These are phyloP conservation scores for Phytophthora aleatoria DNA, from an alignment of 352 stramenopile genomes.

Conservation along the genomic window DNA sequence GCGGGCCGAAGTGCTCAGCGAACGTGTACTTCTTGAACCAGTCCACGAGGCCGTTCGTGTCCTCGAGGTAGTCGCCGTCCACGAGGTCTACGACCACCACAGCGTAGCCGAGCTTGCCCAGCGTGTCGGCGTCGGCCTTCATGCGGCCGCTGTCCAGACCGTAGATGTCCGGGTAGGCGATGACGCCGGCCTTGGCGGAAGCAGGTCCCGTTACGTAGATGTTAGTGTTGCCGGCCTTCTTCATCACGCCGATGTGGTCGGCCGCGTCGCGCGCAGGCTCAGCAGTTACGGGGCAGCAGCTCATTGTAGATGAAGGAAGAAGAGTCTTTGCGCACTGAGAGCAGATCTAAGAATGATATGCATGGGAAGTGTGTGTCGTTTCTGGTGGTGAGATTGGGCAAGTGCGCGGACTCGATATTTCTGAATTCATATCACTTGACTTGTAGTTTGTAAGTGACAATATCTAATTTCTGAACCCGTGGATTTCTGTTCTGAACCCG, in stretches of 20 bases:
- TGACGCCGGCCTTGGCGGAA: conserved; percentile 62
- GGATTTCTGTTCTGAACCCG: conserved; percentile 4
- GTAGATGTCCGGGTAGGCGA: conserved; percentile 81
- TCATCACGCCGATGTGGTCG: conserved; percentile 55
- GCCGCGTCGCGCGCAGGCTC: conserved; percentile 54
- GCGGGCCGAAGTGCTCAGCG: conserved; percentile 45
- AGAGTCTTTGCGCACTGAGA: conserved; percentile 1
- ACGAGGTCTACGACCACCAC: conserved; percentile 74
- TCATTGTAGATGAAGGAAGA: conserved; percentile 43
- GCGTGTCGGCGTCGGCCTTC: conserved; percentile 73
- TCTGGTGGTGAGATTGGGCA: conserved; percentile 26
- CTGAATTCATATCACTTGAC: conserved; percentile 9
- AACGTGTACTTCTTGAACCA: conserved; percentile 81
- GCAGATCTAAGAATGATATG: conserved; percentile 26
- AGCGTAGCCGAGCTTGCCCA: conserved; percentile 78
- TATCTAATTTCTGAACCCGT: conserved; percentile 21
- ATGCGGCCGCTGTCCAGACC: conserved; percentile 80
- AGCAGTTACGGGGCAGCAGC: conserved; percentile 77
- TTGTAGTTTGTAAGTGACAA: conserved; percentile 20
- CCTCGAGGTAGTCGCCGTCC: conserved; percentile 67
- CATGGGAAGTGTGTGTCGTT: not conserved
- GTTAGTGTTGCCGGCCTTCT: conserved; percentile 71
- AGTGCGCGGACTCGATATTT: conserved; percentile 1
- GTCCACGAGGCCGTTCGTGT: conserved; percentile 43
- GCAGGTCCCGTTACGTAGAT: conserved; percentile 76